These are phyloP conservation scores for Onygena corvina DNA, from an alignment of 2,329 filamentous ascomycete species.

Conservation along the genomic window DNA sequence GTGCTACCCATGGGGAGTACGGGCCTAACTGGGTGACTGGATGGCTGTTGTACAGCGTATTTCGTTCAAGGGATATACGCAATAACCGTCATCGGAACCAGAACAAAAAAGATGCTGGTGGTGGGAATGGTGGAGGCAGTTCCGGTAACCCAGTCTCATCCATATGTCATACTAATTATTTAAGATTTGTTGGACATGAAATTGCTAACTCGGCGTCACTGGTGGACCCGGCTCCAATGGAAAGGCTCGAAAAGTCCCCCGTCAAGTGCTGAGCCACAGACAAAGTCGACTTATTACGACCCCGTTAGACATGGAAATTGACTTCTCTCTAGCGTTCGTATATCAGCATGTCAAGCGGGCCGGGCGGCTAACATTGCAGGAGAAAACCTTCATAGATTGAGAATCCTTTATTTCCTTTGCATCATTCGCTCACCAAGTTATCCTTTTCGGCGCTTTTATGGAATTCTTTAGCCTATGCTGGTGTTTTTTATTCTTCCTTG, in stretches of 20 bases:
- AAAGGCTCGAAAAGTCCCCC: constrained; percentile 18
- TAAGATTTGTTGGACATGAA: background rate
- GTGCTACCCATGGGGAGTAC: constrained; percentile 33
- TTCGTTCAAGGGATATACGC: constrained; percentile 36
- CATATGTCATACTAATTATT: background rate
- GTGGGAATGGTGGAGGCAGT: constrained; percentile 5
- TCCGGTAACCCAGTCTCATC: constrained; percentile 10
- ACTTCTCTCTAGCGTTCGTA: constrained; percentile 6
- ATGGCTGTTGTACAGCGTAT: constrained; percentile 38
- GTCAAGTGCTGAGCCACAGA: constrained; percentile 18
- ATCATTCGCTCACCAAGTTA: background rate
- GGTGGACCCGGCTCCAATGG: constrained; percentile 16
- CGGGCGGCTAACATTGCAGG: constrained; percentile 3
- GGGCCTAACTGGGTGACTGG: constrained; percentile 37
- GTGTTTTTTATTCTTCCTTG: background rate
- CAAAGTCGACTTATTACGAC: constrained; percentile 30
- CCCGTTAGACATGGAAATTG: constrained; percentile 30
- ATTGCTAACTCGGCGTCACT: constrained; percentile 5
- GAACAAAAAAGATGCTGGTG: constrained; percentile 21
- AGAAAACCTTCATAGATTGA: constrained; percentile 2
- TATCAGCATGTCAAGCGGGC: constrained; percentile 7
- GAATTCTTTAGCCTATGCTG: background rate
- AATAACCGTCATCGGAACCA: constrained; percentile 36
- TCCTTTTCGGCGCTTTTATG: background rate
- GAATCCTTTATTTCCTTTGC: background rate